Base-by-base conservation (phyloP, 768 basidiomycete species). In the Tulasnella sp. region DNA sequence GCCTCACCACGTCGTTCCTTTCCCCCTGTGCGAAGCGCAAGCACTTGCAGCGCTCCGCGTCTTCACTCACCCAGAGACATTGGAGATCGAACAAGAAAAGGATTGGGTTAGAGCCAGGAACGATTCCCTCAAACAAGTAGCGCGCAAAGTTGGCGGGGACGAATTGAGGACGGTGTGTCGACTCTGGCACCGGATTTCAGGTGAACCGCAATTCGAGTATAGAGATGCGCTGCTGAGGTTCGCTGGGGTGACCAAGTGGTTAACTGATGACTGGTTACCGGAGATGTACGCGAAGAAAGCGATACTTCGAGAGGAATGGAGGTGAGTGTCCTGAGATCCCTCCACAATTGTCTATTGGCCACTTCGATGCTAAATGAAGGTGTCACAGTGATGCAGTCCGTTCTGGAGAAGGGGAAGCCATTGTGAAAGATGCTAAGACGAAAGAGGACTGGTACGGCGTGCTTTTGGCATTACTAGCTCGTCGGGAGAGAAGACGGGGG, bases 1-100 rank as follows among this genome's bases (percentile, higher is more conserved):
- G 14, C 85, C 85, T 0, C 80, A 85, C 36, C 83, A 84, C 40
- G 88, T 93, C 31, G 86, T 86, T 0, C 95, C 94, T 2, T 87
- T 96, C 77, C 94, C 93, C 0, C 80, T 94, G 0, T 85, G 91
- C 69, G 93, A 97, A 82, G 88, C 88, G 0, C 96, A 97, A 82
- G 90, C 91, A 0, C 87, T 87, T 0, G 90, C 89, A 2, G 85
- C 88, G 8, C 81, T 90, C 29, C 85, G 85, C 31, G 88, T 86
- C 0, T 91, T 92, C 77, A 19, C 70, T 29, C 39, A 88, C 72
- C 89, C 88, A 0, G 81, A 81, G 34, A 82, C 85, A 29, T 82
- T 93, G 8, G 86, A 92, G 78, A 75, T 81, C 39, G 82, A 83
- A 3, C 80, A 82, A 39, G 91, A 91, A 79, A 83, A 85, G 0